These are phyloP conservation scores for Boletellus ananas DNA, from an alignment of 768 basidiomycete species.

Conservation along the genomic window DNA sequence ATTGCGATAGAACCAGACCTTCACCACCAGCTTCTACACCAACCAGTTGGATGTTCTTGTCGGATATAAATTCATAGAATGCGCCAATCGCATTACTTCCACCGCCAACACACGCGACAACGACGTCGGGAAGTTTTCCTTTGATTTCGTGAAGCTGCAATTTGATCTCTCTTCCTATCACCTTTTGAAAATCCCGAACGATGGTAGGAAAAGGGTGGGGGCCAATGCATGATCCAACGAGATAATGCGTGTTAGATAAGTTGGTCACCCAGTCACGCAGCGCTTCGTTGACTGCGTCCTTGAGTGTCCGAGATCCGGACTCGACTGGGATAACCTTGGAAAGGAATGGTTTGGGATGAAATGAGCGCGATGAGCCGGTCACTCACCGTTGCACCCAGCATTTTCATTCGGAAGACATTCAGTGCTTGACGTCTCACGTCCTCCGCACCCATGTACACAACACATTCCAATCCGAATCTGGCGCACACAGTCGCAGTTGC, in stretches of 20 bases:
- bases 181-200: slow-evolving; percentile 95
- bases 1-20: slow-evolving; percentile 56
- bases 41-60: slow-evolving; percentile 78
- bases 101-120: slow-evolving; percentile 97
- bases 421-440: slow-evolving; percentile 94
- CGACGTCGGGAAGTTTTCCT: slow-evolving; percentile 88
- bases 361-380: neutral
- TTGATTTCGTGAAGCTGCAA: slow-evolving; percentile 64
- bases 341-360: neutral
- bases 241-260: slow-evolving; percentile 89
- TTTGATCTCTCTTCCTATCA: slow-evolving; percentile 95
- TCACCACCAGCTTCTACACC: slow-evolving; percentile 99
- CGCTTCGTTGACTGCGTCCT: slow-evolving; percentile 98
- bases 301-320: slow-evolving; percentile 91
- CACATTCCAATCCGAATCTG: slow-evolving; percentile 90
- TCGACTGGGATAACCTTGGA: slow-evolving; percentile 85
- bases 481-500: slow-evolving; percentile 99
- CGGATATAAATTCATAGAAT: slow-evolving; percentile 94
- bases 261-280: slow-evolving; percentile 99
- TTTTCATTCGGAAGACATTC: slow-evolving; percentile 97
- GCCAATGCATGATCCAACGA: slow-evolving; percentile 95
- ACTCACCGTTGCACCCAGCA: slow-evolving; percentile 87
- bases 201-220: slow-evolving; percentile 99
- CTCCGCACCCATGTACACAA: slow-evolving; percentile 98
- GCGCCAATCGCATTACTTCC: slow-evolving; percentile 97